Evolutionary conservation across 2,329 filamentous ascomycete genomes (phyloP).

Genomic region (Aspergillus melleus): DNA sequence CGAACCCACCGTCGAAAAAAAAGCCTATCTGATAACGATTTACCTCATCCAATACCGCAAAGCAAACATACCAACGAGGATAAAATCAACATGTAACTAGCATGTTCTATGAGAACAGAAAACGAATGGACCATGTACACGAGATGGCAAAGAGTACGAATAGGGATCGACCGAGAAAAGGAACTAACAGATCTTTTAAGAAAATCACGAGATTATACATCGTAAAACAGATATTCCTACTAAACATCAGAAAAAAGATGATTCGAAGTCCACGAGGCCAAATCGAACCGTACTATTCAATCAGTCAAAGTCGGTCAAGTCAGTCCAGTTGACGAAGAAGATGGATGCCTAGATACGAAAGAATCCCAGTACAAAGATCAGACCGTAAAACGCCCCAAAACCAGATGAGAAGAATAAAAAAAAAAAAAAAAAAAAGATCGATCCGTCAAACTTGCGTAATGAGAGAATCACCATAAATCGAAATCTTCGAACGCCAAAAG

Average conservation of each 20-base stretch:
- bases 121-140: no score
- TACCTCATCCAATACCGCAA: no score
- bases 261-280: neutral
- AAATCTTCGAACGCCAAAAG: constrained; percentile 13
- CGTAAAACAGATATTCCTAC: neutral
- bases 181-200: no score
- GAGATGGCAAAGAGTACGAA: no score
- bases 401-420: neutral
- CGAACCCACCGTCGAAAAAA: no score
- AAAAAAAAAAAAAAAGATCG: neutral
- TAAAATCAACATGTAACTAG: no score
- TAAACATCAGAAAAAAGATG: neutral
- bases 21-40: no score
- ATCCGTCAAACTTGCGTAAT: neutral
- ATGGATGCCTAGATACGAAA: neutral
- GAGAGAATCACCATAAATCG: constrained; percentile 9
- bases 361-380: neutral
- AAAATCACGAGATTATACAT: neutral
- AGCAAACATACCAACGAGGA: no score
- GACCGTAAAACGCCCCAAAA: neutral
- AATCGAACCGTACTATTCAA: no score
- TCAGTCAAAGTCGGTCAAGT: neutral
- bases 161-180: no score
- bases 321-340: neutral
- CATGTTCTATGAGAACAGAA: no score